Evolutionary conservation across 306 rosid species (phyloP).

Genomic region (Parietaria judaica): DNA sequence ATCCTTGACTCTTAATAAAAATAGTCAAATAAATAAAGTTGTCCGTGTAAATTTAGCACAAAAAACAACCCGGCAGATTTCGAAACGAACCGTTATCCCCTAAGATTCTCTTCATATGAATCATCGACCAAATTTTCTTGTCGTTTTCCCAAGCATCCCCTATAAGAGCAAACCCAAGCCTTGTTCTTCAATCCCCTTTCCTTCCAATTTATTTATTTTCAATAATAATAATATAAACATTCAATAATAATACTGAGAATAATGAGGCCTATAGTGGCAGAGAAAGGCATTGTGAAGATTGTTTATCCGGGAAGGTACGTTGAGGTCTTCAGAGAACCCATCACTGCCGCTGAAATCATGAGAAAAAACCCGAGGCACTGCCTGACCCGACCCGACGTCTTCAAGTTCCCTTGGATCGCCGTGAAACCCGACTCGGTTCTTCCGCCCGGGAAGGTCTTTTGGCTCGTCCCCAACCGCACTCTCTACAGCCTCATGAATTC

Average conservation of each 20-base stretch:
- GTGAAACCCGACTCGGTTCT: slow-evolving; percentile 52
- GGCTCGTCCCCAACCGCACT: slow-evolving; percentile 50
- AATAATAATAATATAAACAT: not conserved
- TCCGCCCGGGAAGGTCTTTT: slow-evolving; percentile 47
- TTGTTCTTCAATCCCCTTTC: slow-evolving; percentile 15
- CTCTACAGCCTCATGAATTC: slow-evolving; percentile 43
- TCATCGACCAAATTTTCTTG: slow-evolving; percentile 15
- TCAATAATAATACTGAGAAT: not conserved
- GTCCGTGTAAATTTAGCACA: not conserved
- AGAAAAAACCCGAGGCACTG: slow-evolving; percentile 51
- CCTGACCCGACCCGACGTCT: slow-evolving; percentile 58
- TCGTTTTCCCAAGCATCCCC: not conserved
- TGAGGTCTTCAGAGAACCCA: slow-evolving; percentile 39
- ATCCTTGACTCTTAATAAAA: too few species aligned
- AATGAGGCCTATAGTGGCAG: slow-evolving; percentile 25
- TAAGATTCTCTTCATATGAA: slow-evolving; percentile 21
- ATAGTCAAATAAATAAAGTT: too few species aligned
- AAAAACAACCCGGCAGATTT: not conserved
- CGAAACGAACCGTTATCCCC: slow-evolving; percentile 8
- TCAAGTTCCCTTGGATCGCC: slow-evolving; percentile 61
- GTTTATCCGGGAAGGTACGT: slow-evolving; percentile 47
- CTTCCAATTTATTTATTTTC: slow-evolving; percentile 7
- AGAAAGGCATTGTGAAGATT: slow-evolving; percentile 40
- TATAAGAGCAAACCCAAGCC: slow-evolving; percentile 12
- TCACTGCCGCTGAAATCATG: slow-evolving; percentile 48